Evolutionary conservation across 768 basidiomycete genomes (phyloP).

Genomic region (Termitomyces sp.): DNA sequence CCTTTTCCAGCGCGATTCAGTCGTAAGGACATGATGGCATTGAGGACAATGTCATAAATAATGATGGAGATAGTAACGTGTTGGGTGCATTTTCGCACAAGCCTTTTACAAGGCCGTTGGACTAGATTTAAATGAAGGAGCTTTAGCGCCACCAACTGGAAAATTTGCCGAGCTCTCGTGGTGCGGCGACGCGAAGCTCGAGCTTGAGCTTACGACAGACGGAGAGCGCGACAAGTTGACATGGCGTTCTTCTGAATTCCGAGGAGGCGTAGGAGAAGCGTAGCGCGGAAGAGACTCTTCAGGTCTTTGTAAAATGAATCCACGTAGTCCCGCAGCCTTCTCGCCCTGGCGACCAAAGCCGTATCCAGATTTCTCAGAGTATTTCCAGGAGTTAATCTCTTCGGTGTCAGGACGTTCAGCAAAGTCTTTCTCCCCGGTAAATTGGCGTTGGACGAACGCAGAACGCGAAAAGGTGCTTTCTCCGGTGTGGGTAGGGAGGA

Average conservation of each 20-base stretch:
- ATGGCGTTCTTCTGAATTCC: slow-evolving; percentile 5
- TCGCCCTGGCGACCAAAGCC: slow-evolving; percentile 83
- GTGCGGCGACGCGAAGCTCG: slow-evolving; percentile 32
- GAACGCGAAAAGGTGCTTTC: slow-evolving; percentile 29
- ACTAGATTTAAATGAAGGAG: slow-evolving; percentile 29
- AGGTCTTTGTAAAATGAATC: slow-evolving; percentile 55
- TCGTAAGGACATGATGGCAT: neutral
- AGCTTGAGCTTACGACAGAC: slow-evolving; percentile 23
- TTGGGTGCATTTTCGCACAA: neutral
- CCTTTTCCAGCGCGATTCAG: slow-evolving; percentile 5
- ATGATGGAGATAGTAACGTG: neutral
- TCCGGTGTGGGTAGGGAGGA: slow-evolving; percentile 45
- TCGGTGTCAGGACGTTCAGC: slow-evolving; percentile 16
- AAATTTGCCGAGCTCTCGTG: slow-evolving; percentile 19
- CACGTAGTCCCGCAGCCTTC: slow-evolving; percentile 66
- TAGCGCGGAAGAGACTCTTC: slow-evolving; percentile 52
- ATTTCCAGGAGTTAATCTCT: slow-evolving; percentile 24
- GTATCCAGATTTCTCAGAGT: slow-evolving; percentile 39
- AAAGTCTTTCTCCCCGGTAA: slow-evolving; percentile 16
- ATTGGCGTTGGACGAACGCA: slow-evolving; percentile 25
- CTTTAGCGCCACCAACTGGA: neutral
- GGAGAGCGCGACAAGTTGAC: slow-evolving; percentile 20
- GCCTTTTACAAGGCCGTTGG: slow-evolving; percentile 19
- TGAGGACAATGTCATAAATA: neutral
- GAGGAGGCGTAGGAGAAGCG: slow-evolving; percentile 27